phyloP scores from a whole-genome alignment of 371 early-diverging fungal genomes.

The Apophysomyces variabilis region DNA sequence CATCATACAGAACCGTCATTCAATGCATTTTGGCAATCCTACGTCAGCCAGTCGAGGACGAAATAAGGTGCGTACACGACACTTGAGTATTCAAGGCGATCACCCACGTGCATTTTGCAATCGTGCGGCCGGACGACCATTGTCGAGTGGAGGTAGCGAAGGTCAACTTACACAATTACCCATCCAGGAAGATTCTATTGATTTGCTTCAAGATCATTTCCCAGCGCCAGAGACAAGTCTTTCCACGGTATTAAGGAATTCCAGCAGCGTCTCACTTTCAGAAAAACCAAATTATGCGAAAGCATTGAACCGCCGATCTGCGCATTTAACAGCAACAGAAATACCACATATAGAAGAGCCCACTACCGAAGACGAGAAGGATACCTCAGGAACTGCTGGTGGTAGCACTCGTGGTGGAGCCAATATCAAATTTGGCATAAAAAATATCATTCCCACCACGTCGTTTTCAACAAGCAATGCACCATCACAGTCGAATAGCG shows the following conservation, averaged over 20 bases:
- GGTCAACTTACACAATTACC: conserved; percentile 28
- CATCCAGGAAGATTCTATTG: conserved; percentile 6
- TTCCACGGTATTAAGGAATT: conserved; percentile 30
- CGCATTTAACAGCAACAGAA: conserved; percentile 26
- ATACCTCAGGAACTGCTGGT: background rate
- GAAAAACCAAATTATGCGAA: conserved; percentile 41
- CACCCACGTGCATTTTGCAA: conserved; percentile 20
- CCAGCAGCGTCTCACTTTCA: conserved; percentile 41
- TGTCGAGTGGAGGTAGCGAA: conserved; percentile 34
- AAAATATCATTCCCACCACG: conserved; percentile 36
- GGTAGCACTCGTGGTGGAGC: conserved; percentile 16
- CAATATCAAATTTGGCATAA: conserved; percentile 41
- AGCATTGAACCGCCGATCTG: conserved; percentile 35
- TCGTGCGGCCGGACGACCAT: conserved; percentile 24
- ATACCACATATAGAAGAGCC: conserved; percentile 11
- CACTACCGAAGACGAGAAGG: conserved; percentile 21
- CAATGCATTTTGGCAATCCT: conserved; percentile 16
- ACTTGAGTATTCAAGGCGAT: conserved; percentile 37
- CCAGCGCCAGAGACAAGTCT: conserved; percentile 34
- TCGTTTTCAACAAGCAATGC: conserved; percentile 38
- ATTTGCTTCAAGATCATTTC: conserved; percentile 13
- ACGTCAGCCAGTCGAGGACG: conserved; percentile 17
- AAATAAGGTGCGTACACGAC: conserved; percentile 36
- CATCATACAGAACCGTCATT: conserved; percentile 21
- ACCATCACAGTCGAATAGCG: conserved; percentile 23